Percentiles rank a stretch among this genome's conserved stretches.
Conservation (phyloP, 345 rosid species). For the Sisymbrium irio region DNA sequence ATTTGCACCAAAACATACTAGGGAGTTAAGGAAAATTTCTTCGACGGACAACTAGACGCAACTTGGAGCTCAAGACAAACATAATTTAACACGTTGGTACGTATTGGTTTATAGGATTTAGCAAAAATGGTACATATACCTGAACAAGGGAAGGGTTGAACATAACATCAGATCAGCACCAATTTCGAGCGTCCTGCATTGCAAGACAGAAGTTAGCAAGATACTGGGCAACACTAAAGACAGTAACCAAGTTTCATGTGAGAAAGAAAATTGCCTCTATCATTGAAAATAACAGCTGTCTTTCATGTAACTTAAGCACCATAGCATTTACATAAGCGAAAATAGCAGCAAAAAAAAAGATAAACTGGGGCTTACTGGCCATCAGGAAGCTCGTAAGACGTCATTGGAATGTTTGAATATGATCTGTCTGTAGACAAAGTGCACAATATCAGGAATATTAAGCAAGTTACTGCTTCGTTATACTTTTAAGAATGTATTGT, state of each 20-base stretch:
- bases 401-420: conserved; percentile 88
- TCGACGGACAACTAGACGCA: not conserved
- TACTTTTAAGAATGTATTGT: no score
- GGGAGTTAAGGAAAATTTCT: not conserved
- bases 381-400: conserved; percentile 95
- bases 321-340: not conserved
- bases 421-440: conserved; percentile 51
- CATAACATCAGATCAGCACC: conserved; percentile 89
- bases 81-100: not conserved
- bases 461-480: no score
- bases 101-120: not conserved
- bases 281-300: not conserved
- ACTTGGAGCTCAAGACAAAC: not conserved
- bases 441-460: conserved; percentile 13
- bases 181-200: conserved; percentile 79
- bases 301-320: not conserved
- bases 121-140: conserved; percentile 32
- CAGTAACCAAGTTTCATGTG: not conserved
- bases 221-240: not conserved
- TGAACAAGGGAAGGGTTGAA: conserved; percentile 76
- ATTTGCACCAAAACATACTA: not conserved
- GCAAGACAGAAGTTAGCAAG: not conserved
- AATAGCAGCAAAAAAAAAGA: not conserved
- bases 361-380: conserved; percentile 71
- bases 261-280: not conserved